A percentile compares a stretch with the other conserved stretches of the same genome.
phyloP scores from a whole-genome alignment of 345 rosid species.

The Lepidium aucheri region DNA sequence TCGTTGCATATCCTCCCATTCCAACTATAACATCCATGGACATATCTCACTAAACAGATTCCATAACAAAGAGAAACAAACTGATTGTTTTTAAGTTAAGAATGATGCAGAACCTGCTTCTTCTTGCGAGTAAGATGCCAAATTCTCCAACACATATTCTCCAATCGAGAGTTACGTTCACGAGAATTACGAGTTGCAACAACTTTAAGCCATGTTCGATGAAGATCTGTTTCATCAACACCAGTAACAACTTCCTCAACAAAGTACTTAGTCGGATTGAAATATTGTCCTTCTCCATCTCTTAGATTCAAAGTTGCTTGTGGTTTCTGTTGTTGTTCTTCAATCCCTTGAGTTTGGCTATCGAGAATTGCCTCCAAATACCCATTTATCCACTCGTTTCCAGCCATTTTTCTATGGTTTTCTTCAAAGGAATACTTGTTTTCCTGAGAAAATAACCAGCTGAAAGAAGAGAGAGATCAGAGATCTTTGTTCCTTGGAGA shows the following conservation, averaged over 20 bases:
- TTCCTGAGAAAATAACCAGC: background rate
- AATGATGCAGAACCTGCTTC: slow-evolving; percentile 56
- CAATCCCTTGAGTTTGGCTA: slow-evolving; percentile 55
- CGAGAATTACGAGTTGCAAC: slow-evolving; percentile 90
- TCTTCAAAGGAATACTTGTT: background rate
- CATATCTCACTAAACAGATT: background rate
- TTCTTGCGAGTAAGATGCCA: slow-evolving; percentile 99
- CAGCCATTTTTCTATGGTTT: slow-evolving; percentile 44
- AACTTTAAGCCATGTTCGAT: slow-evolving; percentile 93
- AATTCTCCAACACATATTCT: slow-evolving; percentile 99
- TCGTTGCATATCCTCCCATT: slow-evolving; percentile 65
- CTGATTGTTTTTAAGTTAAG: too few relatives aligned
- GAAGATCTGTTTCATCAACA: slow-evolving; percentile 84
- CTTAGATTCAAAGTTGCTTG: slow-evolving; percentile 30
- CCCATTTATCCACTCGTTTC: slow-evolving; percentile 97
- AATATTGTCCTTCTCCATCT: slow-evolving; percentile 52
- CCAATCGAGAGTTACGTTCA: slow-evolving; percentile 89
- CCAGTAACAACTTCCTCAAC: slow-evolving; percentile 95
- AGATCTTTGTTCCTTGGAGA: slow-evolving; percentile 7
- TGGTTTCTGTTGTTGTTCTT: slow-evolving; percentile 42
- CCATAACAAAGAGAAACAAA: background rate
- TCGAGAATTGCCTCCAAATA: slow-evolving; percentile 89
- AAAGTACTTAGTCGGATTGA: slow-evolving; percentile 83
- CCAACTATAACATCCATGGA: slow-evolving; percentile 37
- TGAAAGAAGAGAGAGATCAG: background rate